A percentile compares a stretch with the other conserved stretches of the same genome.
Conservation (phyloP, 2,329 filamentous ascomycete genomes). For the Coniochaeta ligniaria region DNA sequence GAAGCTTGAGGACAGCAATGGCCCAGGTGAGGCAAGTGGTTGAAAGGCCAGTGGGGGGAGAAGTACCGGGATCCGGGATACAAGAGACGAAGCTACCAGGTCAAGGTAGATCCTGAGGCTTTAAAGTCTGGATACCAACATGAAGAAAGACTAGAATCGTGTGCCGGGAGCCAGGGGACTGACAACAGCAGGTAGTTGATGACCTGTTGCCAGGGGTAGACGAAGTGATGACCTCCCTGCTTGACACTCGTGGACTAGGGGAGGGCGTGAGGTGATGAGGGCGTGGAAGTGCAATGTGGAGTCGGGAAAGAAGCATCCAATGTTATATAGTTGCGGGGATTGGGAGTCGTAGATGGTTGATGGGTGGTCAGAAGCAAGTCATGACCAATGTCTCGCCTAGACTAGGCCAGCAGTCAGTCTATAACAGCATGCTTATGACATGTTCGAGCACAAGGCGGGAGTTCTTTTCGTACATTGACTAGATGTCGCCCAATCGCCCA, state of each 20-base stretch:
- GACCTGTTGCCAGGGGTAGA: background rate
- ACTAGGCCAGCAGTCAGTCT: background rate
- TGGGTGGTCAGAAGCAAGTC: background rate
- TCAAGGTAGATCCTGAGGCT: constrained; percentile 3
- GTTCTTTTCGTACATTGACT: background rate
- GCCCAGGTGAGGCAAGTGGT: constrained; percentile 7
- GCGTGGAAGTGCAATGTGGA: background rate
- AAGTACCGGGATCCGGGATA: constrained; percentile 10
- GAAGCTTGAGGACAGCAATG: constrained; percentile 10
- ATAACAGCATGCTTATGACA: background rate
- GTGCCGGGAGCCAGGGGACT: background rate
- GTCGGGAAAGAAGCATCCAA: constrained; percentile 1
- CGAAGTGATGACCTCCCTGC: background rate
- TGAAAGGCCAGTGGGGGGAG: constrained; percentile 11
- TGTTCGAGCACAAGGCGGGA: background rate
- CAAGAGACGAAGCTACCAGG: constrained; percentile 7
- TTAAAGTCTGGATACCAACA: constrained; percentile 10
- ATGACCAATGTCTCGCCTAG: background rate
- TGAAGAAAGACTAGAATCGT: constrained; percentile 1
- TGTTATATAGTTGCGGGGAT: background rate
- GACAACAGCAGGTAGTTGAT: background rate
- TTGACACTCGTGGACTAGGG: background rate
- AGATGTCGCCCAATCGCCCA: background rate
- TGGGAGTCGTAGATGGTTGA: background rate
- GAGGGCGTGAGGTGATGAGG: background rate